Evolutionary conservation across 768 basidiomycete genomes (phyloP), one percentile per base, ranked within the genome.

Genomic region (Cubamyces sp.): DNA sequence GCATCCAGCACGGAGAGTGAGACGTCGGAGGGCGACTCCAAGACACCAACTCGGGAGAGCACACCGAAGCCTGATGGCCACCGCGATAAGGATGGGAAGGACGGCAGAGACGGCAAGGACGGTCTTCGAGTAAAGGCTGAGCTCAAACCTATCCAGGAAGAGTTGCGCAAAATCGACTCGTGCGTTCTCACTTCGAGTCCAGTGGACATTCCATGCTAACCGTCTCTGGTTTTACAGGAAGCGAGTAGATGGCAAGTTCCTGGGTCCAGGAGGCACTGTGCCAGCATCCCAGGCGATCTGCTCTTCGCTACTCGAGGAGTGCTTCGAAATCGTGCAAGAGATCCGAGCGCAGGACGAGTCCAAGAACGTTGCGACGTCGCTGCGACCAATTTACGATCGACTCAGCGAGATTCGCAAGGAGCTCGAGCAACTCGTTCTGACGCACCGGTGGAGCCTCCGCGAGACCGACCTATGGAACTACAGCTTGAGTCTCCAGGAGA

Each of bases 391-490:
- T 64, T 91, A 95, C 72, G 97, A 99, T 70, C 86, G 97, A 23
- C 82, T 99, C 68, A 84, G 79, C 62, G 91, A 91, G 69, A 87
- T 98, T 69, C 85, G 95, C 56, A 79, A 84, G 7, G 92, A 98
- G 74, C 81, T 99, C 54, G 97, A 99, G 77, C 87, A 89, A 65
- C 79, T 99, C 67, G 92, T 70, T 23, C 79, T 98, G 66, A 98
- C 97, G 0, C 97, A 96, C 73, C 88, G 97, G 39, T 99, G 97
- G 97, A 98, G 90, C 62, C 78, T 99, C 57, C 82, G 96, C 45
- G 97, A 99, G 80, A 94, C 92, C 0, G 94, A 96, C 69, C 78
- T 96, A 21, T 94, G 86, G 82, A 98, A 94, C 75, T 98, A 96
- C 75, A 92, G 93, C 21, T 80, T 94, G 55, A 92, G 92, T 73